These are phyloP conservation scores for Penicillium goetzii DNA, from an alignment of 495 filamentous ascomycete species.

Conservation along the genomic window DNA sequence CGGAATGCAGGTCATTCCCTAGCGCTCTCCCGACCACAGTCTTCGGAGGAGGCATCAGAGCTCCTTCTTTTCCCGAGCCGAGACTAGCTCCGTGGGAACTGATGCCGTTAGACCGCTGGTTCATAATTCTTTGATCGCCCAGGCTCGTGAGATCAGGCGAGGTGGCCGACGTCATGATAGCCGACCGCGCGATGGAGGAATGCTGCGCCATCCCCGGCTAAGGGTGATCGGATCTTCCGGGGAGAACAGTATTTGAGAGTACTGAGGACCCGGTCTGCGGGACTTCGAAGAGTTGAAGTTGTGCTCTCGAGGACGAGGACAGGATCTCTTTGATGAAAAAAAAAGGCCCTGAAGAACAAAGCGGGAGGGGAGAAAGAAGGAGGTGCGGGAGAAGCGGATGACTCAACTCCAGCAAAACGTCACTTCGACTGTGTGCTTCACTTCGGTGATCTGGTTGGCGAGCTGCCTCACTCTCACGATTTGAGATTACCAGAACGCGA, in stretches of 20 bases:
- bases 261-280: background rate
- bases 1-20: constrained; percentile 53
- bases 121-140: constrained; percentile 30
- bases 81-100: constrained; percentile 32
- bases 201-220: constrained; percentile 47
- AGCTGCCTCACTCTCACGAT: background rate
- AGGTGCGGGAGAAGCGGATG: constrained; percentile 25
- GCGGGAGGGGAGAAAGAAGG: constrained; percentile 18
- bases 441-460: constrained; percentile 8
- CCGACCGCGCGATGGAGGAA: constrained; percentile 61
- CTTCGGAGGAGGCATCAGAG: constrained; percentile 47
- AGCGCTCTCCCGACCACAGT: constrained; percentile 52
- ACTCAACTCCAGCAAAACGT: constrained; percentile 30
- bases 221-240: constrained; percentile 8
- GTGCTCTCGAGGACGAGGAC: constrained; percentile 14
- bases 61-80: constrained; percentile 39
- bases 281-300: background rate
- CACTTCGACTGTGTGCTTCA: constrained; percentile 20
- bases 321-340: background rate
- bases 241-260: constrained; percentile 4
- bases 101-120: constrained; percentile 25
- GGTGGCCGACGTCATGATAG: constrained; percentile 56
- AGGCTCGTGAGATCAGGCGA: constrained; percentile 34
- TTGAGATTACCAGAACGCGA: background rate
- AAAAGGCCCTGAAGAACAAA: constrained; percentile 15